These are phyloP conservation scores for Vairimorpha apis DNA, from an alignment of 371 early-diverging fungal species.

Conservation along the genomic window DNA sequence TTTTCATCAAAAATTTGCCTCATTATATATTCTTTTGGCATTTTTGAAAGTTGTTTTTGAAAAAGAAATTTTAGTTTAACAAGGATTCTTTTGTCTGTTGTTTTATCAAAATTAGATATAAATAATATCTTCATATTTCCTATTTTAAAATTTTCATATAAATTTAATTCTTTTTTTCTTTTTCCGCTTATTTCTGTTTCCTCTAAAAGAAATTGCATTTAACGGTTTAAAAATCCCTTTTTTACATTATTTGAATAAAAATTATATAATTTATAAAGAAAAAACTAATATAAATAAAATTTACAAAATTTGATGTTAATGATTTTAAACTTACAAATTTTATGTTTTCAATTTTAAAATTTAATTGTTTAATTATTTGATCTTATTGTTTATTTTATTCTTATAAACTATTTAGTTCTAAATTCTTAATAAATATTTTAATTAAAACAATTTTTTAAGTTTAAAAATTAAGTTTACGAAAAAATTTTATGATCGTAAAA, in stretches of 20 bases:
- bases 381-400: no score
- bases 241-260: no score
- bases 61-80: conserved; percentile 87
- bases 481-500: no score
- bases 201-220: conserved; percentile 16
- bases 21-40: conserved; percentile 97
- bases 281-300: no score
- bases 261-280: no score
- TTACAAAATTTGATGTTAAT: no score
- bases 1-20: conserved; percentile 84
- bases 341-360: no score
- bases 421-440: no score
- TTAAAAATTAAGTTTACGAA: no score
- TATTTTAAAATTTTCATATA: conserved; percentile 23
- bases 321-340: neutral
- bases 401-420: no score
- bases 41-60: conserved; percentile 93
- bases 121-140: conserved; percentile 15
- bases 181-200: neutral
- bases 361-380: no score
- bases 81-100: conserved; percentile 58
- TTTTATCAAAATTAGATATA: conserved; percentile 20
- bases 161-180: conserved; percentile 13
- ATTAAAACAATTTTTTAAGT: no score
- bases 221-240: neutral